These are phyloP conservation scores for Sarcomyxa edulis DNA, from an alignment of 768 basidiomycete genomes.

Conservation along the genomic window DNA sequence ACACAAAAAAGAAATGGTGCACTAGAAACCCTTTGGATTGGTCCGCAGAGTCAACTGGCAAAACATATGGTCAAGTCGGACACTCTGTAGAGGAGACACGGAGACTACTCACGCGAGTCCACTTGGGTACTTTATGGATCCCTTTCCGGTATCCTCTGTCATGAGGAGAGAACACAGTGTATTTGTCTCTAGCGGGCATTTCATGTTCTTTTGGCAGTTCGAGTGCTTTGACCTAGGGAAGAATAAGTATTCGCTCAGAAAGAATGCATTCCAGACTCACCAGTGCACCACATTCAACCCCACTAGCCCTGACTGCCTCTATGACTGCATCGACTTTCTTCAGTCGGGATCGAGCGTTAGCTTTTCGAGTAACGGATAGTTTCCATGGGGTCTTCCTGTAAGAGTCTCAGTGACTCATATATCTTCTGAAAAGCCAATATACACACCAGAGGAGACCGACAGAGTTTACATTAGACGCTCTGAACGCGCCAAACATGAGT, in stretches of 20 bases:
- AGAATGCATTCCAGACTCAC: constrained; percentile 38
- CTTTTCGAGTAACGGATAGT: constrained; percentile 86
- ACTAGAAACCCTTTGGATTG: constrained; percentile 90
- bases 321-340: constrained; percentile 94
- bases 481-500: constrained; percentile 85
- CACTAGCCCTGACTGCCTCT: constrained; percentile 77
- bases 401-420: neutral
- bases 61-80: constrained; percentile 6
- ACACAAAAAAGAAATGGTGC: constrained; percentile 3
- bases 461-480: constrained; percentile 56
- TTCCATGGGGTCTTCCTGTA: constrained; percentile 94
- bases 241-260: neutral
- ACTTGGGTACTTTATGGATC: constrained; percentile 97
- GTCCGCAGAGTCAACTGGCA: constrained; percentile 74
- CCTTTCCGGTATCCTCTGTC: constrained; percentile 82
- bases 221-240: constrained; percentile 58
- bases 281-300: constrained; percentile 70
- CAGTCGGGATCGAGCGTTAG: constrained; percentile 82
- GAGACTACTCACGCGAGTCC: constrained; percentile 71
- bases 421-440: neutral
- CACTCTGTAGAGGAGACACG: neutral
- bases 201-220: constrained; percentile 89
- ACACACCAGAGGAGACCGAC: constrained; percentile 84
- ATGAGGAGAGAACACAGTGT: constrained; percentile 79
- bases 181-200: constrained; percentile 92